Evolutionary conservation across 371 early-diverging fungal species (phyloP), one percentile per base, ranked within the genome.

Genomic region (Mortierella sp.): DNA sequence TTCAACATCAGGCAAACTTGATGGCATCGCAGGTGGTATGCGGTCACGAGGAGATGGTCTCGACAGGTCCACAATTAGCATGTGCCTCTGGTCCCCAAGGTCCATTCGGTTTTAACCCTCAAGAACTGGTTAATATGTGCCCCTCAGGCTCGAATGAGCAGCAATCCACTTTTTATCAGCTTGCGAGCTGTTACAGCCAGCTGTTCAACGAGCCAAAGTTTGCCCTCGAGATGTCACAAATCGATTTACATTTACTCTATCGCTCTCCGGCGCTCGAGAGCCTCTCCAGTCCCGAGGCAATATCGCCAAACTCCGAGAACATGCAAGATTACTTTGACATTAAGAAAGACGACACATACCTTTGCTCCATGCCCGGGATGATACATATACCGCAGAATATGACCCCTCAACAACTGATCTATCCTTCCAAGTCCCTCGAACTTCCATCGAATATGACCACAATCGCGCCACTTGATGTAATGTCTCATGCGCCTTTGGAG

Each of bases 241-340:
- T 6, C 19, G 19, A 2, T 19, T 21, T 19, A 8, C 8, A 21
- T 19, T 44, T 44, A 6, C 5, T 21, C 6, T 43, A 15, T 44
- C 44, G 37, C 28, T 28, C 37, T 1, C 37, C 37, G 7, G n/a
- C 19, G 15, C 2, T 41, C 17, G 56, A 56, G 8, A 28, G 50
- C 12, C n/a, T 42, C n/a, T 42, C 56, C n/a, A 50, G 64, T 28
- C 56, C 64, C 0, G 56, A 56, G 6, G 50, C 31, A 0, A 23
- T 56, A 9, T 56, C 64, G 3, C 64, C 56, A n/a, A 23, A 15
- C 26, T 56, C 56, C n/a, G 64, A 64, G 24, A n/a, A n/a, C n/a
- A n/a, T n/a, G n/a, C 50, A 50, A 19, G 43, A 30, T 11, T 39
- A 14, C 17, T 50, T 50, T 24, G 56, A 50, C 9, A 39, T 53